phyloP scores from a whole-genome alignment of 2,329 filamentous ascomycete genomes.

The Cladobotryum mycophilum region DNA sequence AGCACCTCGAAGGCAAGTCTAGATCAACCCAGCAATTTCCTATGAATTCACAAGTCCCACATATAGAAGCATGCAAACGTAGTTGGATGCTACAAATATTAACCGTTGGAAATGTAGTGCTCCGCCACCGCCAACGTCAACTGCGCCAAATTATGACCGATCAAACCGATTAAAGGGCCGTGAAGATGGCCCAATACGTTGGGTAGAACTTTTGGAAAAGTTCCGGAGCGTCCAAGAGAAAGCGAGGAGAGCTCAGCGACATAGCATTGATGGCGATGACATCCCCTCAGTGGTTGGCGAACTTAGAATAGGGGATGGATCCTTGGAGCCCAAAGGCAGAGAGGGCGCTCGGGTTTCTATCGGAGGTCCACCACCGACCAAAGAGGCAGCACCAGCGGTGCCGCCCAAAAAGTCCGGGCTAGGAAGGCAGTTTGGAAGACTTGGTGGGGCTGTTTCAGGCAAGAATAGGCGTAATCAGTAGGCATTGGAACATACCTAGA shows the following conservation, averaged over 20 bases:
- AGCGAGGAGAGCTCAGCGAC: conserved; percentile 63
- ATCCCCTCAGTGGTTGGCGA: conserved; percentile 39
- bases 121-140: conserved; percentile 37
- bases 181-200: conserved; percentile 79
- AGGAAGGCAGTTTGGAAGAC: conserved; percentile 61
- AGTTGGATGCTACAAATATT: neutral
- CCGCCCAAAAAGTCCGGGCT: conserved; percentile 56
- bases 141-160: conserved; percentile 58
- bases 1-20: conserved; percentile 66
- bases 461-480: conserved; percentile 46
- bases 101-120: conserved; percentile 24
- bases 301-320: conserved; percentile 35
- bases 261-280: conserved; percentile 47
- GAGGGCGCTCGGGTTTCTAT: conserved; percentile 29
- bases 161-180: conserved; percentile 73
- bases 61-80: too few relatives aligned
- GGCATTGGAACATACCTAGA: neutral
- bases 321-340: conserved; percentile 35
- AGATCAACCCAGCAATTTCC: conserved; percentile 3
- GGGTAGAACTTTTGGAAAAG: conserved; percentile 89
- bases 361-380: conserved; percentile 36
- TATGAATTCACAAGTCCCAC: neutral
- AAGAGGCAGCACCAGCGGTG: conserved; percentile 43
- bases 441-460: conserved; percentile 65
- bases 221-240: conserved; percentile 88